Evolutionary conservation across 176 grass and related monocot genomes (phyloP).

Genomic region (Zoysia pacifica): DNA sequence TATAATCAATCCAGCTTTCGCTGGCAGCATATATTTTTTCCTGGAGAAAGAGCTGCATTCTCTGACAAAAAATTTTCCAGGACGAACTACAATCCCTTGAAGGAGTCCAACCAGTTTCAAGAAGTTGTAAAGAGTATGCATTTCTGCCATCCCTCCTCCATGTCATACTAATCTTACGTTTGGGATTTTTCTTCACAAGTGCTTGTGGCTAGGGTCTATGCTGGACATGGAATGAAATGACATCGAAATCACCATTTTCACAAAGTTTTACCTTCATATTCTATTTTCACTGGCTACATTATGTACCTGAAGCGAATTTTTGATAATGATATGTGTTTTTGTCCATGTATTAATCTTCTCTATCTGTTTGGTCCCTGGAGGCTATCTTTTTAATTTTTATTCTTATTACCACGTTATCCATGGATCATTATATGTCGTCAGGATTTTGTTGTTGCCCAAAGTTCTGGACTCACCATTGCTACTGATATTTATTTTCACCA

Average conservation of each 20-base stretch:
- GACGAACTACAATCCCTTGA: constrained; percentile 88
- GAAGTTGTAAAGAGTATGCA: constrained; percentile 96
- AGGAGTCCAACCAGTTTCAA: constrained; percentile 83
- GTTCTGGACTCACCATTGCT: background rate
- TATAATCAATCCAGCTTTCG: background rate
- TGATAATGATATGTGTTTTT: background rate
- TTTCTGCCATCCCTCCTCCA: background rate
- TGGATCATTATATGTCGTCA: background rate
- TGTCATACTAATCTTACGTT: background rate
- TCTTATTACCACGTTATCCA: background rate
- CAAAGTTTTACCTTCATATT: background rate
- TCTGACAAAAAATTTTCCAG: constrained; percentile 48
- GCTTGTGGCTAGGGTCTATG: background rate
- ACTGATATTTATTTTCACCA: background rate
- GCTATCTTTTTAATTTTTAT: background rate
- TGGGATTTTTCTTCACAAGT: background rate
- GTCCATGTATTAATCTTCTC: background rate
- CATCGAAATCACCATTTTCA: background rate
- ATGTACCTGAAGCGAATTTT: background rate
- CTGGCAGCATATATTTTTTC: background rate
- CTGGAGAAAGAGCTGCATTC: background rate
- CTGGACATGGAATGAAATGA: background rate
- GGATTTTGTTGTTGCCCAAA: background rate
- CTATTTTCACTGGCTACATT: background rate
- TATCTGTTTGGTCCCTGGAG: background rate